A percentile compares a stretch with the other conserved stretches of the same genome.
Evolutionary conservation across 2,329 filamentous ascomycete genomes (phyloP).

Genomic region (Phoma herbarum): DNA sequence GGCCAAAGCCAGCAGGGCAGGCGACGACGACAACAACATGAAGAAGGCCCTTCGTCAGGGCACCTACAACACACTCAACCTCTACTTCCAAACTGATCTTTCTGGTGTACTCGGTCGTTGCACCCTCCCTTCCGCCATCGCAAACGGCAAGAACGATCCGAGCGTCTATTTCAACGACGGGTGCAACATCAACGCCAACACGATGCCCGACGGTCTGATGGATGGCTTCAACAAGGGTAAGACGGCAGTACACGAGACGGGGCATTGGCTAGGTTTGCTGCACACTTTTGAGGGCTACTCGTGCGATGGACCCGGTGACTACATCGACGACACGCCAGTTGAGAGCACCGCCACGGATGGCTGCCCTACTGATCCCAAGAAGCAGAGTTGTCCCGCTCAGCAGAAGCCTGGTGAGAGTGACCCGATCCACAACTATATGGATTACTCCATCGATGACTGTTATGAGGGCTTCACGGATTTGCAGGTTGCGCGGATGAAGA

Average conservation of each 20-base stretch:
- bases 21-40: slow-evolving; percentile 60
- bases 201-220: slow-evolving; percentile 62
- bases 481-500: slow-evolving; percentile 61
- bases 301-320: slow-evolving; percentile 57
- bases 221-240: slow-evolving; percentile 60
- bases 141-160: slow-evolving; percentile 50
- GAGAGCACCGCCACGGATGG: slow-evolving; percentile 61
- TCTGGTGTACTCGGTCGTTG: slow-evolving; percentile 63
- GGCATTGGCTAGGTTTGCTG: slow-evolving; percentile 59
- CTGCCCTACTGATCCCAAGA: slow-evolving; percentile 59
- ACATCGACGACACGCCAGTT: slow-evolving; percentile 55
- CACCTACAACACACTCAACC: slow-evolving; percentile 63
- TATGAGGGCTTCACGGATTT: slow-evolving; percentile 62
- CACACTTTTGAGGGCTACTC: slow-evolving; percentile 58
- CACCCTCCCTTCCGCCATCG: slow-evolving; percentile 57
- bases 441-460: slow-evolving; percentile 65
- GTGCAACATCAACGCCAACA: slow-evolving; percentile 65
- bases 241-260: slow-evolving; percentile 59
- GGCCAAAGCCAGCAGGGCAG: slow-evolving; percentile 54
- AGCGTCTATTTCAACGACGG: slow-evolving; percentile 61
- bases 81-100: slow-evolving; percentile 68
- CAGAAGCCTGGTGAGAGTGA: slow-evolving; percentile 53
- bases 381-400: slow-evolving; percentile 61
- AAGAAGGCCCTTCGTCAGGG: slow-evolving; percentile 63
- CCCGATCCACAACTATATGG: slow-evolving; percentile 68